A percentile compares a stretch with the other conserved stretches of the same genome.
phyloP scores from a whole-genome alignment of 345 rosid species.

The Brassica carinata region DNA sequence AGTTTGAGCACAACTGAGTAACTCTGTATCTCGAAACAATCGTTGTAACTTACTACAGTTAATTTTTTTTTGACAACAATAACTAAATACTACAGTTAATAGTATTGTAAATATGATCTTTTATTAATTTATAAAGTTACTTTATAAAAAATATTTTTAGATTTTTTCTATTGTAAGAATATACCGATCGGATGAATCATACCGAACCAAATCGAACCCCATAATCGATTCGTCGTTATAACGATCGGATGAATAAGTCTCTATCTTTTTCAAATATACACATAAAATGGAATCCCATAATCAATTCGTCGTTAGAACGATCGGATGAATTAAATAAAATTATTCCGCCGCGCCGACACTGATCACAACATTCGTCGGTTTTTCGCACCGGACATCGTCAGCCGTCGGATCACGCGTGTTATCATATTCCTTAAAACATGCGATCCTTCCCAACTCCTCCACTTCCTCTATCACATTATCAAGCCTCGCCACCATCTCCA shows the following conservation, averaged over 20 bases:
- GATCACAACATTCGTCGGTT: slow-evolving; percentile 18
- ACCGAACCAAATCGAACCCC: slow-evolving; percentile 1
- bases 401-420: slow-evolving; percentile 16
- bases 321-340: not conserved
- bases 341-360: slow-evolving; percentile 31
- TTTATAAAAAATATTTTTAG: too few species aligned
- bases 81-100: too few species aligned
- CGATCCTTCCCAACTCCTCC: slow-evolving; percentile 67
- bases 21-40: not conserved
- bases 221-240: not conserved
- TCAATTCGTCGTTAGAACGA: not conserved
- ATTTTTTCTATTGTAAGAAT: too few species aligned
- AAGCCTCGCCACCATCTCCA: slow-evolving; percentile 79
- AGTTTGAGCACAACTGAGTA: not conserved
- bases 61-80: too few species aligned
- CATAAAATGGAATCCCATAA: not conserved
- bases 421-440: slow-evolving; percentile 61
- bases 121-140: too few species aligned
- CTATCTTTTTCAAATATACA: not conserved
- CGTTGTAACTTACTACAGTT: not conserved
- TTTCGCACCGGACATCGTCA: slow-evolving; percentile 39
- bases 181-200: not conserved
- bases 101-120: too few species aligned
- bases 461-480: slow-evolving; percentile 71
- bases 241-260: not conserved